Evolutionary conservation across 495 filamentous ascomycete genomes (phyloP).

Genomic region (Platismatia glauca): DNA sequence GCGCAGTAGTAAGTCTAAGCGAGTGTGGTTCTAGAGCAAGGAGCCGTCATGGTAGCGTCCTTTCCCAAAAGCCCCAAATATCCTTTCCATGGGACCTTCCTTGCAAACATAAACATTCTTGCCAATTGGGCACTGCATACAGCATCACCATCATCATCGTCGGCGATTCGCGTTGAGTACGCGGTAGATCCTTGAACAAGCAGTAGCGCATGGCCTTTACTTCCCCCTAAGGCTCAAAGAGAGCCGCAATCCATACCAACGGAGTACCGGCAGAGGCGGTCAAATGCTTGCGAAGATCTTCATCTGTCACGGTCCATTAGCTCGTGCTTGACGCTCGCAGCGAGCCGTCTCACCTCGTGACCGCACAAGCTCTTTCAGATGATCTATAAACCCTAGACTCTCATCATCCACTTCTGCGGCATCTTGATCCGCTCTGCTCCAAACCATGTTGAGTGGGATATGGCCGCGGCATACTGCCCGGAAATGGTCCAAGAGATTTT

Average conservation of each 20-base stretch:
- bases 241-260: constrained; percentile 5
- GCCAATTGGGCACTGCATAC: background rate
- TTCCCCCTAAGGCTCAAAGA: background rate
- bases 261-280: background rate
- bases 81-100: background rate
- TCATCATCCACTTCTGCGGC: background rate
- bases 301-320: constrained; percentile 1
- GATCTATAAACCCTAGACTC: background rate
- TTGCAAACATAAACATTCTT: background rate
- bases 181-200: background rate
- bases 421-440: background rate
- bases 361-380: background rate
- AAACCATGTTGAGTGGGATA: background rate
- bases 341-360: constrained; percentile 4
- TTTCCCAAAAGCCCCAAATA: background rate
- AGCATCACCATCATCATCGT: background rate
- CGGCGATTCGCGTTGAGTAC: background rate
- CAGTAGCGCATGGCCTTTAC: background rate
- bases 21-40: background rate
- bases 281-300: background rate
- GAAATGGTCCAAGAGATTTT: constrained; percentile 5
- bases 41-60: background rate
- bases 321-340: background rate
- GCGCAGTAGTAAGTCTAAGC: background rate
- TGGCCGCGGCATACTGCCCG: background rate